Evolutionary conservation across 805 yeast species (phyloP), one percentile per base, ranked within the genome.

Genomic region (Deakozyma indianensis): DNA sequence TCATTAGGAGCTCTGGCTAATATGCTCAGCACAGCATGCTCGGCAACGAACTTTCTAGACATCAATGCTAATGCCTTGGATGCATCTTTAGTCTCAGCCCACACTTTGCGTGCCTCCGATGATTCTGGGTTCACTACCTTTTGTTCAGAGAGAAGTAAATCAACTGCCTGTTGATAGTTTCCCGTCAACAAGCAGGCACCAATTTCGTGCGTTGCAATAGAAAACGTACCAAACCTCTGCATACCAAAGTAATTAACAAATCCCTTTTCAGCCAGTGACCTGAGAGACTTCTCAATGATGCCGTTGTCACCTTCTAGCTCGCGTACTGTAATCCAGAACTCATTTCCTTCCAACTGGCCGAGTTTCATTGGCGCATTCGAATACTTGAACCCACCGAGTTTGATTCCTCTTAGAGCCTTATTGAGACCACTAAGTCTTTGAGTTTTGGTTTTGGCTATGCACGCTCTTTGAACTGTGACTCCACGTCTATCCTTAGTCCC

Each of bases 401-500:
- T 73, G 51, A 85, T 70, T n/a, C 90, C 92, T 53, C 77, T 75
- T 45, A 90, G 65, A 0, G 83, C 81, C 52, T 70, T 77, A 57
- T 90, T 90, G 51, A 92, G 70, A 5, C 81, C 75, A 47, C 78
- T 78, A 11, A 90, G 74, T 53, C 98, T 71, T 29, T 77, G 85
- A 15, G 80, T 80, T 35, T 54, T 55, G 11, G 62, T 61, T 48
- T 79, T 74, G 44, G 84, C 76, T 52, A 75, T 77, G 45, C 78
- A 74, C 42, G 86, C 67, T 49, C 77, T 74, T 63, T 92, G 99
- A 44, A 86, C 86, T 3, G 99, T 92, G 22, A 85, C 88, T 43
- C 94, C 99, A 60, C 99, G 77, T 54, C 97, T 75, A 61, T 92
- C 99, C 57, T 92, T 92, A 2, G 98, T 94, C 21, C 99, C 99